Percentiles rank a stretch among this genome's conserved stretches.
Evolutionary conservation across 805 yeast species (phyloP).

Genomic region (Teunomyces pallodes): DNA sequence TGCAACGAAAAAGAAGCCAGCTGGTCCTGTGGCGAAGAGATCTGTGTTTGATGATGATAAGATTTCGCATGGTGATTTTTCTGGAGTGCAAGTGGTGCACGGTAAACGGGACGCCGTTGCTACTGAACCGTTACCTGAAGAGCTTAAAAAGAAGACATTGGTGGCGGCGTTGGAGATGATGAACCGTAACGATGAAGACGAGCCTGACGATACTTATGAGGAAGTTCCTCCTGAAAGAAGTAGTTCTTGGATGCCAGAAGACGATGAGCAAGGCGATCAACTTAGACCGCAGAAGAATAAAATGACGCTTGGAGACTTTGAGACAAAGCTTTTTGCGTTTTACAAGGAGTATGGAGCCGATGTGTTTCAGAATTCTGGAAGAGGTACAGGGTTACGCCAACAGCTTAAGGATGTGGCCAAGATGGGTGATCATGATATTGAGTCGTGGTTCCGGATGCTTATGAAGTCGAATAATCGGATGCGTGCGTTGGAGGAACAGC

Average conservation of each 20-base stretch:
- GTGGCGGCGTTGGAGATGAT: slow-evolving; percentile 59
- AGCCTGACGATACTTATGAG: slow-evolving; percentile 74
- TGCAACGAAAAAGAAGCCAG: background rate
- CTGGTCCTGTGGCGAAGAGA: slow-evolving; percentile 9
- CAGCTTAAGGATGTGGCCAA: slow-evolving; percentile 38
- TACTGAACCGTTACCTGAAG: slow-evolving; percentile 22
- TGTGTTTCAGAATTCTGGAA: slow-evolving; percentile 37
- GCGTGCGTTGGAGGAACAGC: slow-evolving; percentile 60
- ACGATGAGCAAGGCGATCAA: slow-evolving; percentile 14
- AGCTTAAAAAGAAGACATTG: slow-evolving; percentile 55
- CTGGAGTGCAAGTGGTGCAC: slow-evolving; percentile 21
- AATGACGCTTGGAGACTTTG: slow-evolving; percentile 40
- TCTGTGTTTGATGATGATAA: slow-evolving; percentile 30
- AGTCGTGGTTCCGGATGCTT: no score
- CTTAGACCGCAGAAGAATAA: slow-evolving; percentile 31
- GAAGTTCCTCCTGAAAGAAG: slow-evolving; percentile 41
- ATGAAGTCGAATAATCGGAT: slow-evolving; percentile 58
- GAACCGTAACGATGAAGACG: slow-evolving; percentile 79
- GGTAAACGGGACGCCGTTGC: slow-evolving; percentile 30
- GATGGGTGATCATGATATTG: slow-evolving; percentile 50
- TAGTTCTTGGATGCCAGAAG: slow-evolving; percentile 1
- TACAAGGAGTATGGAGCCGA: slow-evolving; percentile 48
- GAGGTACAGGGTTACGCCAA: slow-evolving; percentile 53
- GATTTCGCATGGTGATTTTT: slow-evolving; percentile 25
- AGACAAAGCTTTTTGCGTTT: slow-evolving; percentile 54